Evolutionary conservation across 306 rosid species (phyloP), one percentile per base, ranked within the genome.

Genomic region (Vigna mungo): DNA sequence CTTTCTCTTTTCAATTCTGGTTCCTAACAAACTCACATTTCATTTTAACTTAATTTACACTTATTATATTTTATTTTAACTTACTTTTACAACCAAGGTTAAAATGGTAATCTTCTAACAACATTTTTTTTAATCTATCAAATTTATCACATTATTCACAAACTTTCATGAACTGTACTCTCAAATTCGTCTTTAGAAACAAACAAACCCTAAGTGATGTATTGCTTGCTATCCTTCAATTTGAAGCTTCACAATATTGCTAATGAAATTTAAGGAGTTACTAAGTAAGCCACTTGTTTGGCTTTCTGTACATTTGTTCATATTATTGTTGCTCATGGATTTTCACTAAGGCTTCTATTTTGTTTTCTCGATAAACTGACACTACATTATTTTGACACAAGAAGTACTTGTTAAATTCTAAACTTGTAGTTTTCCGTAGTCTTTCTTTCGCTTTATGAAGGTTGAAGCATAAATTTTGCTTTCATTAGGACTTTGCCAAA

Each of bases 401-500:
- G 58, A 32, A 55, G 21, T 53, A 68, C 68, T 17, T 3, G 37
- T 68, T 72, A 51, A 64, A 43, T 81, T 68, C 74, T 71, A 44
- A 56, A 44, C 61, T 32, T 17, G 49, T 23, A 51, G 61, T 39
- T 77, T 56, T 76, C 13, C 9, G 44, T 72, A 71, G 43, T 75
- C 49, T 47, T 59, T 53, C 82, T 68, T 20, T 58, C n/a, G 16
- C 53, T 68, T 76, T 79, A 63, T 81, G 60, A 69, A 86, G 67
- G 53, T 68, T 78, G 58, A 85, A 73, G 18, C 60, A 48, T 75
- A 51, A 55, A 70, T 65, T 44, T 32, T 67, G 8, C 85, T 75
- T 59, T 68, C 27, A 41, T 48, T 62, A 95, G 99, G 91, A 78
- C 94, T 80, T 81, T 95, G 90, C 99, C 99, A 68, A 88, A 90